A percentile compares a stretch with the other conserved stretches of the same genome.
Conservation (phyloP, 2,329 filamentous ascomycete genomes). For the Lecanoromycetidae sp. region DNA sequence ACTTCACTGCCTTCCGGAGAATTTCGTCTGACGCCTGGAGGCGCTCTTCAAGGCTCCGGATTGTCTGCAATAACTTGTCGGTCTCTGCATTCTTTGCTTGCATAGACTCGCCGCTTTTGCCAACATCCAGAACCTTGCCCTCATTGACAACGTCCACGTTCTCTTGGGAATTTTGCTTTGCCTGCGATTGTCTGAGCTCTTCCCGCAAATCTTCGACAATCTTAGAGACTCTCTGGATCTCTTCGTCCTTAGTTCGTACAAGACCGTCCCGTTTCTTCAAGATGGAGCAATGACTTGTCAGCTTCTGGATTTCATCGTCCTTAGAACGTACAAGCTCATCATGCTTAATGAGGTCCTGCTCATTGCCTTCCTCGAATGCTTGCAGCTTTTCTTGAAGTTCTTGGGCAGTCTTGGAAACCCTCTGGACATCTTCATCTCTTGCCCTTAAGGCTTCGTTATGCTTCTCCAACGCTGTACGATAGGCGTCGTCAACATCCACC, state of each 20-base stretch:
- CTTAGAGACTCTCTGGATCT: background rate
- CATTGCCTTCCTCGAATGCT: background rate
- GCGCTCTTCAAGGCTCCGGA: background rate
- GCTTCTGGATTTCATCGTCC: background rate
- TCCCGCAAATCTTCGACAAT: background rate
- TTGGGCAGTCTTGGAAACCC: background rate
- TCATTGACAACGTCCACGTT: background rate
- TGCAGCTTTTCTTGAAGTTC: background rate
- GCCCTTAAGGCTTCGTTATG: background rate
- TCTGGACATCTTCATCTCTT: slow-evolving; percentile 3
- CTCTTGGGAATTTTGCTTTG: background rate
- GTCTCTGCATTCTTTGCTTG: background rate
- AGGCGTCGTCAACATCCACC: slow-evolving; percentile 5
- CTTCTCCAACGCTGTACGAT: background rate
- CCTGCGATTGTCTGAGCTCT: background rate
- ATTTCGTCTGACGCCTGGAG: background rate
- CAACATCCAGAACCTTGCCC: background rate
- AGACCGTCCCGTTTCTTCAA: background rate
- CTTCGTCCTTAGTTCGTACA: slow-evolving; percentile 2
- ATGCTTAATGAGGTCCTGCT: background rate
- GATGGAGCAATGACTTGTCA: too few relatives aligned
- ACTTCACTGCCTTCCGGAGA: background rate
- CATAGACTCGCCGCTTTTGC: background rate
- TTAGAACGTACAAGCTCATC: too few relatives aligned
- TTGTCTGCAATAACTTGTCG: background rate